These are phyloP conservation scores for Sicyos baderoa DNA, from an alignment of 306 rosid genomes.

Conservation along the genomic window DNA sequence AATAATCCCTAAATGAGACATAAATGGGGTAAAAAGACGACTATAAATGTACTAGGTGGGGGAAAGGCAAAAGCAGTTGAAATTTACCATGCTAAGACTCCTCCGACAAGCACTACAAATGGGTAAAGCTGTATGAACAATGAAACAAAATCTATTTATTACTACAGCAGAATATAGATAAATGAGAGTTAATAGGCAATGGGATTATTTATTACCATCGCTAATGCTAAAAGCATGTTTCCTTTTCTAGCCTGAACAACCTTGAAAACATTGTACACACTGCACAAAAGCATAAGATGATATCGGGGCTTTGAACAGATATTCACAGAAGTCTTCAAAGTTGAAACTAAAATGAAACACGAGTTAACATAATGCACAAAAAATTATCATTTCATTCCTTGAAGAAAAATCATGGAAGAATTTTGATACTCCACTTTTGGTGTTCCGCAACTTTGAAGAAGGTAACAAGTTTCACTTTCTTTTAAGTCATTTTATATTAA, in stretches of 20 bases:
- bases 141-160: neutral
- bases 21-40: neutral
- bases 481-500: neutral
- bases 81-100: constrained; percentile 74
- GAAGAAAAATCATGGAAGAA: neutral
- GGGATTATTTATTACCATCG: constrained; percentile 52
- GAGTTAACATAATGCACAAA: neutral
- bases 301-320: neutral
- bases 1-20: constrained; percentile 56
- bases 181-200: neutral
- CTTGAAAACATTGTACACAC: constrained; percentile 59
- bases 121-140: constrained; percentile 64
- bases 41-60: neutral
- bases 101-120: constrained; percentile 64
- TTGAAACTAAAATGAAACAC: neutral
- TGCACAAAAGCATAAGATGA: constrained; percentile 39
- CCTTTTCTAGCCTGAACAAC: constrained; percentile 74
- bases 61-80: constrained; percentile 1
- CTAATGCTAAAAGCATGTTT: constrained; percentile 72
- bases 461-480: constrained; percentile 1
- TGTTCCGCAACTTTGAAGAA: constrained; percentile 1
- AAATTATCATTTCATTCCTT: neutral
- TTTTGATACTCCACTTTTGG: neutral
- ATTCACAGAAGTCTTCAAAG: neutral
- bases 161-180: neutral